These are phyloP conservation scores for Colletotrichum nymphaeae DNA, from an alignment of 2,329 filamentous ascomycete genomes.

Conservation along the genomic window DNA sequence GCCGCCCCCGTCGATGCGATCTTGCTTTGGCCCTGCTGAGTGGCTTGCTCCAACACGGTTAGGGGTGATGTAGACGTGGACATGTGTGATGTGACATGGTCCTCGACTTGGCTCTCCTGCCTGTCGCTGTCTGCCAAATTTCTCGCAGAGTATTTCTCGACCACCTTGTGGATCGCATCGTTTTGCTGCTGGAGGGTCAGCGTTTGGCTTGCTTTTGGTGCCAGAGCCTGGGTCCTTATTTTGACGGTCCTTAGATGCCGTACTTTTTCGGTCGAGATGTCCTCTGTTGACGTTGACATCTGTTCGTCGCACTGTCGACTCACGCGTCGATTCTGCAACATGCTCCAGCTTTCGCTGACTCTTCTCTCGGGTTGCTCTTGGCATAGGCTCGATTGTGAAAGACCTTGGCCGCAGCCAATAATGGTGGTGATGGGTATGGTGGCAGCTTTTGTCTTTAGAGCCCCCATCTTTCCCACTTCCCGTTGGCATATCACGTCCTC, in stretches of 20 bases:
- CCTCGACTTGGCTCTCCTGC: background rate
- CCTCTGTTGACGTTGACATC: slow-evolving; percentile 31
- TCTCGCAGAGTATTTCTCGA: slow-evolving; percentile 11
- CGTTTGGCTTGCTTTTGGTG: background rate
- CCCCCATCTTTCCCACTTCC: background rate
- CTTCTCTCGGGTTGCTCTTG: background rate
- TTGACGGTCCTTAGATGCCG: slow-evolving; percentile 6
- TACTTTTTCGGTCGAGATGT: slow-evolving; percentile 1
- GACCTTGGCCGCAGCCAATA: slow-evolving; percentile 62
- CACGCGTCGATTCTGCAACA: slow-evolving; percentile 12
- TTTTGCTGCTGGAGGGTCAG: background rate
- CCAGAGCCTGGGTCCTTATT: background rate
- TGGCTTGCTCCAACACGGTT: background rate
- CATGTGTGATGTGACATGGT: slow-evolving; percentile 24
- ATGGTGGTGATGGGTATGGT: slow-evolving; percentile 72
- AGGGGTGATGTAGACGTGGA: slow-evolving; percentile 31
- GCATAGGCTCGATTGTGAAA: slow-evolving; percentile 8
- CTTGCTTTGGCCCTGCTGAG: background rate
- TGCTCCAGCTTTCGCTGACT: slow-evolving; percentile 20
- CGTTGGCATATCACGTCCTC: background rate
- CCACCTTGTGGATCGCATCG: slow-evolving; percentile 24
- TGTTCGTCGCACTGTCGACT: slow-evolving; percentile 5
- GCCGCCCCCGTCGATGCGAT: background rate
- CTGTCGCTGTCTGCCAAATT: slow-evolving; percentile 2
- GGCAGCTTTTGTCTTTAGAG: slow-evolving; percentile 50